Base-by-base conservation (phyloP, 2,329 filamentous ascomycete species). In the Scedosporium boydii region DNA sequence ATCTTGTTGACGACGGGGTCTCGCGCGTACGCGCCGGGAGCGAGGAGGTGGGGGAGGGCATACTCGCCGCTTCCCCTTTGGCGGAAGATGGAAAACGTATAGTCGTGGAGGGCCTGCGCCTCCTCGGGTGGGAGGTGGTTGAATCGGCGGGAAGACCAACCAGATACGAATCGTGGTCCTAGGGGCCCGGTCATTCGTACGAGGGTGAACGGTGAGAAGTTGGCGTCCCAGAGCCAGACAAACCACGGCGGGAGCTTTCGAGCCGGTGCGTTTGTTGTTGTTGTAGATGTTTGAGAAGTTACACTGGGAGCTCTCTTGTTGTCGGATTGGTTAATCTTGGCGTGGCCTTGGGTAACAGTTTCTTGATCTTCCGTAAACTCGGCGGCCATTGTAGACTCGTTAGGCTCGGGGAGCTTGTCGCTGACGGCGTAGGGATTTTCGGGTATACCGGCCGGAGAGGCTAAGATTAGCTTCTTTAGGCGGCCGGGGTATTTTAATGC, bases 401-500 rank as follows among this genome's bases (percentile, higher is more conserved):
- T 78, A 1, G 89, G 88, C 60, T 93, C 90, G 0, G 93, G 90
- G 78, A 97, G 85, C 2, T 86, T 87, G 10, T 90, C 87, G 67
- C 84, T 87, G 63, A 95, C 86, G 4, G 93, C 95, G 69, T 93
- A 93, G 0, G 95, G 95, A 69, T 99, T 91, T 71, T 96, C 93
- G 1, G 95, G 95, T 6, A 99, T 89, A 21, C 95, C 95, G 21
- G 97, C 95, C 0, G 95, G 95, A 0, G 91, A 96, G 0, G 91
- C 95, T 34, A 99, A 83, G 66, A 99, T 96, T 65, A 99, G 84
- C 77, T 99, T 99, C 77, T 99, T 96, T 41, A 99, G 77, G 67
- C 86, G 90, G 14, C 93, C 93, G 0, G 95, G 95, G 70, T 99
- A 99, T 74, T 99, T 99, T 64, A 98, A 81, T 1, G 95, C 93